Conservation (phyloP, 1,284 basidiomycete genomes). For the Volvariella surrecta region DNA sequence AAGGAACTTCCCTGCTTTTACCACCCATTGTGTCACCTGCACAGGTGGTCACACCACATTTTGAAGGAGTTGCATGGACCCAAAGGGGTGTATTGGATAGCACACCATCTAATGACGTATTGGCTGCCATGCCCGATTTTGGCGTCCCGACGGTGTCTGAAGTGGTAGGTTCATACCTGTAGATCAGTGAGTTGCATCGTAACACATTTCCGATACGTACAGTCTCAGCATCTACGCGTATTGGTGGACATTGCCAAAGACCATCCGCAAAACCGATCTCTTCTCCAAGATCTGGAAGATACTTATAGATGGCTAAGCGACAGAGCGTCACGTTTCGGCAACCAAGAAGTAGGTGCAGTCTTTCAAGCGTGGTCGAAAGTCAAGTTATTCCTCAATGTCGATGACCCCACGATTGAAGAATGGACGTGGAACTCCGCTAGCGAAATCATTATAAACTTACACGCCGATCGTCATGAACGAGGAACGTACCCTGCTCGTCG, state of each 20-base stretch:
- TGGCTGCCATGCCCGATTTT: conserved; percentile 23
- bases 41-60: conserved; percentile 25
- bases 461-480: background rate
- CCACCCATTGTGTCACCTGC: conserved; percentile 25
- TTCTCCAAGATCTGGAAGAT: conserved; percentile 24
- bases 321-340: conserved; percentile 12
- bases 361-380: conserved; percentile 9
- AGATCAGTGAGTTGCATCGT: background rate
- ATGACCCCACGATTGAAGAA: conserved; percentile 15
- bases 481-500: too few relatives aligned
- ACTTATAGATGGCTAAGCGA: conserved; percentile 30
- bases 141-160: conserved; percentile 28
- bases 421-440: conserved; percentile 26
- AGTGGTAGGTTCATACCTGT: conserved; percentile 26
- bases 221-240: conserved; percentile 29
- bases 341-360: too few relatives aligned
- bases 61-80: conserved; percentile 34
- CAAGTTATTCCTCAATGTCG: conserved; percentile 30
- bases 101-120: conserved; percentile 21
- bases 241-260: conserved; percentile 20
- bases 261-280: conserved; percentile 15
- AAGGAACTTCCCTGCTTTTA: conserved; percentile 13
- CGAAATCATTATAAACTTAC: conserved; percentile 24
- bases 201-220: background rate
- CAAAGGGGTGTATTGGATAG: conserved; percentile 26